Evolutionary conservation across 139 green algal genomes (phyloP).

Genomic region (Coelastrella sp.): DNA sequence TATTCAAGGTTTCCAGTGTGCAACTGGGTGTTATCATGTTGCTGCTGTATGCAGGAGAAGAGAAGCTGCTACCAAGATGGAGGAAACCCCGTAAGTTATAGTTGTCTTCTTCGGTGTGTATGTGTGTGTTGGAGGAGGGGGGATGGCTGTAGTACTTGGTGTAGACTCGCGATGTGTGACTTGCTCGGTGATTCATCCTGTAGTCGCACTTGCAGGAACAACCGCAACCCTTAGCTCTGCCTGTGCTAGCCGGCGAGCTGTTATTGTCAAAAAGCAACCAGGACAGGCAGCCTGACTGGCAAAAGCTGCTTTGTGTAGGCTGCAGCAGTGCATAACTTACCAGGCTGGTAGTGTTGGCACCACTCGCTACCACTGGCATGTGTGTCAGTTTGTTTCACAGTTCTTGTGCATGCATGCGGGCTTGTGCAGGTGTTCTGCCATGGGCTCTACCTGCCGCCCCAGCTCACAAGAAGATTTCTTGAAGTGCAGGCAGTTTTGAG

Average conservation of each 20-base stretch:
- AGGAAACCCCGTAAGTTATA: constrained; percentile 10
- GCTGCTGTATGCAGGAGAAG: not conserved
- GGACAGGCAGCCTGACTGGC: not conserved
- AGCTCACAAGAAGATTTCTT: not conserved
- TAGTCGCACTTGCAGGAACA: not conserved
- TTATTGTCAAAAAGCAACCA: not conserved
- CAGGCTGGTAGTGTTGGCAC: not conserved
- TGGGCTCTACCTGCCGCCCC: not conserved
- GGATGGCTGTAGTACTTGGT: not conserved
- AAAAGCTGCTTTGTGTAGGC: not conserved
- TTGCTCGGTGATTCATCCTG: not conserved
- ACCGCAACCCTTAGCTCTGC: not conserved
- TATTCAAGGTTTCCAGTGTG: not conserved
- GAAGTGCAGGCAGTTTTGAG: not conserved
- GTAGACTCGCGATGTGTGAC: not conserved
- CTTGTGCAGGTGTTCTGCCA: not conserved
- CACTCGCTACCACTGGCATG: not conserved
- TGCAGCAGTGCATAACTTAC: not conserved
- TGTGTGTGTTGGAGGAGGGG: not conserved
- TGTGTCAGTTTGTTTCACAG: not conserved
- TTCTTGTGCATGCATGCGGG: not conserved
- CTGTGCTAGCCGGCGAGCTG: not conserved
- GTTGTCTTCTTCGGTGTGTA: not conserved
- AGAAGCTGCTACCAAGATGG: constrained; percentile 13
- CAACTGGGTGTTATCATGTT: not conserved